Base-by-base conservation (phyloP, 192 early-diverging fungal genomes). In the Coemansia sp. region DNA sequence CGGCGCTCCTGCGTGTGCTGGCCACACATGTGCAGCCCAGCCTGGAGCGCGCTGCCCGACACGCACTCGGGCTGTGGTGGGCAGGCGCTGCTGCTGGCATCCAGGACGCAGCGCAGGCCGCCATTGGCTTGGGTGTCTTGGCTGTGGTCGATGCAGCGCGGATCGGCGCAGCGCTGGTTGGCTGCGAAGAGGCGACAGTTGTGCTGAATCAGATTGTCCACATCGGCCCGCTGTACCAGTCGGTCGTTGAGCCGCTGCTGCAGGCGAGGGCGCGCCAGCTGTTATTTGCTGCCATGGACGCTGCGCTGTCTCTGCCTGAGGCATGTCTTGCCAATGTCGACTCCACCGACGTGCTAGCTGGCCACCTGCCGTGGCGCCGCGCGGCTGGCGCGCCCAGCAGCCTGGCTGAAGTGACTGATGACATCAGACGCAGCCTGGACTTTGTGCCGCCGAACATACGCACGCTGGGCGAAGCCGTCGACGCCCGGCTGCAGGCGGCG, bases 21-120 rank as follows among this genome's bases (percentile, higher is more conserved):
- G 54, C 74, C 7, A 48, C 68, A 17, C 74, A 57, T 17, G 65
- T 60, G 21, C 74, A 77, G 68, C 74, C 74, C 6, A 14, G 38
- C 6, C 48, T 77, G 3, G 74, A 67, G 35, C 61, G 53, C 10
- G 48, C 42, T 11, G 74, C 74, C n/a, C 42, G 44, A 1, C 58
- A 62, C 10, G 56, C 68, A 14, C 69, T 77, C 29, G 32, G 34
- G 0, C 43, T 72, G 18, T 78, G 75, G 75, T 72, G 75, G 75
- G 15, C 21, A 0, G 65, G 34, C 4, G 56, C 40, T 1, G 18
- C 50, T 1, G 39, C 40, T 27, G 48, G 36, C 8, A 37, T 62
- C 5, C 26, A 60, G 22, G 53, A 22, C 8, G 42, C 62, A 2
- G 56, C 35, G 7, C 24, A 24, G 26, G 19, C 21, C 1, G 75